These are phyloP conservation scores for Bipolaris sorokiniana DNA, from an alignment of 2,329 filamentous ascomycete species.

Conservation along the genomic window DNA sequence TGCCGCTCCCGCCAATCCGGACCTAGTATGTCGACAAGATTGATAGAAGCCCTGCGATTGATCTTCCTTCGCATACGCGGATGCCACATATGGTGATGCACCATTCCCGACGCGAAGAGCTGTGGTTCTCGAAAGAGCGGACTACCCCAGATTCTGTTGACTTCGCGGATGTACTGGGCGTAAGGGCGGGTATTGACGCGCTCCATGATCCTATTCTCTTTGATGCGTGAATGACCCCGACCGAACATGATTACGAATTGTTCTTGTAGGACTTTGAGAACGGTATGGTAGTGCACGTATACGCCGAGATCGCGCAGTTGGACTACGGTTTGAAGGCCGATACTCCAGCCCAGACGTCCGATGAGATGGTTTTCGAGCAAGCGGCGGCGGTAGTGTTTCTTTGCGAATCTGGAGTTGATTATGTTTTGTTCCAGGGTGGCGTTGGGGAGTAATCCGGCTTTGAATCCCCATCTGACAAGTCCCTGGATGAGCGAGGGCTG, in stretches of 20 bases:
- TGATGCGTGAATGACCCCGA: conserved; percentile 23
- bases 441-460: conserved; percentile 34
- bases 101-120: conserved; percentile 8
- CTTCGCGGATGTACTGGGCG: conserved; percentile 29
- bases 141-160: conserved; percentile 41
- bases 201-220: conserved; percentile 38
- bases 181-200: conserved; percentile 29
- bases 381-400: conserved; percentile 33
- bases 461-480: conserved; percentile 46
- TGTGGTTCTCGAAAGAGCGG: conserved; percentile 34
- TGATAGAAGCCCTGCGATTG: conserved; percentile 9
- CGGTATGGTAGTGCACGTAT: conserved; percentile 31
- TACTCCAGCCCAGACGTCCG: conserved; percentile 33
- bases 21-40: conserved; percentile 15
- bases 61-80: conserved; percentile 20
- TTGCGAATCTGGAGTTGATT: conserved; percentile 21
- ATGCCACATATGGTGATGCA: conserved; percentile 24
- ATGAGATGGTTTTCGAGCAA: conserved; percentile 28
- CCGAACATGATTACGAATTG: conserved; percentile 43
- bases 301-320: conserved; percentile 40
- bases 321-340: conserved; percentile 36
- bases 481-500: conserved; percentile 32
- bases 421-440: conserved; percentile 34
- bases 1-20: conserved; percentile 2
- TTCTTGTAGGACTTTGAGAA: conserved; percentile 35